A percentile compares a stretch with the other conserved stretches of the same genome.
These are phyloP conservation scores for Phalaenopsis hybrid DNA, from an alignment of 116 monocot species.

Conservation along the genomic window DNA sequence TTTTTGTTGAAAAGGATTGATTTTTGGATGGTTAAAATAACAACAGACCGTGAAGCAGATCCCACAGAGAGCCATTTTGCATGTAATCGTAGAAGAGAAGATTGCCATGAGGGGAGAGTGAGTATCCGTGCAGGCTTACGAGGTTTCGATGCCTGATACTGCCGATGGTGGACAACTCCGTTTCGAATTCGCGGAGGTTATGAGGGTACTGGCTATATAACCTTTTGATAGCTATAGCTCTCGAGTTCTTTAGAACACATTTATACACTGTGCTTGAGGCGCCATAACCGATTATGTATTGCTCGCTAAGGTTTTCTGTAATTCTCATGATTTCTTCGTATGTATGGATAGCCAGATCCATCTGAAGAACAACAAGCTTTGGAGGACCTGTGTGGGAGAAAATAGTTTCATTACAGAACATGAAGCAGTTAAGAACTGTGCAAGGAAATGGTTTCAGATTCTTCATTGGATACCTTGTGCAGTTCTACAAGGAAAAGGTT, in stretches of 20 bases:
- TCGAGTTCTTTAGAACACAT: constrained; percentile 69
- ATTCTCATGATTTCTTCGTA: constrained; percentile 88
- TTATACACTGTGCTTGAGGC: constrained; percentile 92
- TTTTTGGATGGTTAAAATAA: too few relatives aligned
- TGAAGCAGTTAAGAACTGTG: constrained; percentile 1
- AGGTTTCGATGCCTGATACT: constrained; percentile 91
- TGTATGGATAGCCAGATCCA: constrained; percentile 87
- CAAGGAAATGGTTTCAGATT: neutral
- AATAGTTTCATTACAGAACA: neutral
- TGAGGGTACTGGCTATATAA: constrained; percentile 63
- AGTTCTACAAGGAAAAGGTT: constrained; percentile 31
- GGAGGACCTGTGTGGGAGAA: constrained; percentile 49
- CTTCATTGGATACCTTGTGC: constrained; percentile 29
- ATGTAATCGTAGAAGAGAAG: constrained; percentile 97
- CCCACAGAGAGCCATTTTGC: constrained; percentile 99
- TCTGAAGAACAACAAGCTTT: constrained; percentile 74
- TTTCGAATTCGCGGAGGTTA: constrained; percentile 81
- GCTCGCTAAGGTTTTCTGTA: constrained; percentile 84
- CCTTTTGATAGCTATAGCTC: constrained; percentile 73
- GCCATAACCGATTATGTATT: constrained; percentile 83
- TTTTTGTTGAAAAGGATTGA: constrained; percentile 3
- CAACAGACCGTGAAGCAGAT: constrained; percentile 79
- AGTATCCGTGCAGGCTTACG: constrained; percentile 87
- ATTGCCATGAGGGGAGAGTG: constrained; percentile 86
- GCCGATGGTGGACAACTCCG: constrained; percentile 78